Evolutionary conservation across 164 flowering plant species (phyloP), one percentile per base, ranked within the genome.

Genomic region (Vitis rotundifolia): DNA sequence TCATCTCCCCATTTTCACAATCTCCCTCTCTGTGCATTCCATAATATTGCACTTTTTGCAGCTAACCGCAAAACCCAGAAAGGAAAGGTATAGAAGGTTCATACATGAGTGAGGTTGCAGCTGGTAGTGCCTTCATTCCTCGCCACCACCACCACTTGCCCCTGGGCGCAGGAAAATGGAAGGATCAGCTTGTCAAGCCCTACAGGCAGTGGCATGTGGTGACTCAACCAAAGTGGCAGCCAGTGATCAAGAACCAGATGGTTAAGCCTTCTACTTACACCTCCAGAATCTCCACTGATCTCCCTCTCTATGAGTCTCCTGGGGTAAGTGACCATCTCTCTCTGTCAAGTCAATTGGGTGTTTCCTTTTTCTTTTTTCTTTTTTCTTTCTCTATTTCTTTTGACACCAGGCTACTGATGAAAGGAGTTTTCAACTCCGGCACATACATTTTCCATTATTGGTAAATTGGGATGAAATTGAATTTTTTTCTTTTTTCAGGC

Each of bases 271-370:
- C 77, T 7, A 68, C 83, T 15, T 77, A 68, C 73, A 68, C 86
- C 60, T 85, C 89, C 31, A 84, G 77, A 75, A 83, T 85, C 13
- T 9, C 78, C 28, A 88, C 90, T 61, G 91, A 91, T 37, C 79
- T 89, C 18, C 89, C 93, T 59, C 87, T 91, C 63, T 82, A 88
- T 54, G 97, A 91, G 71, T 64, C 81, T 54, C 87, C 84, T 47
- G 85, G 83, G 86, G 97, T 91, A 83, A 37, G 44, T 6, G 1
- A 37, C 44, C 44, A 22, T 37, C 44, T 37, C 44, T 37, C 44
- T 37, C 44, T 29, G 3, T 37, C 44, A 22, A 22, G 26, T 22
- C 26, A 22, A 22, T 22, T 22, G 26, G 26, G 26, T 22, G 26
- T 22, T 22, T 22, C 26, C 26, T 22, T 22, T 22, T 14, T 15